A percentile compares a stretch with the other conserved stretches of the same genome.
Evolutionary conservation across 1,139 yeast genomes (phyloP).

Genomic region (Diutina catenulata): DNA sequence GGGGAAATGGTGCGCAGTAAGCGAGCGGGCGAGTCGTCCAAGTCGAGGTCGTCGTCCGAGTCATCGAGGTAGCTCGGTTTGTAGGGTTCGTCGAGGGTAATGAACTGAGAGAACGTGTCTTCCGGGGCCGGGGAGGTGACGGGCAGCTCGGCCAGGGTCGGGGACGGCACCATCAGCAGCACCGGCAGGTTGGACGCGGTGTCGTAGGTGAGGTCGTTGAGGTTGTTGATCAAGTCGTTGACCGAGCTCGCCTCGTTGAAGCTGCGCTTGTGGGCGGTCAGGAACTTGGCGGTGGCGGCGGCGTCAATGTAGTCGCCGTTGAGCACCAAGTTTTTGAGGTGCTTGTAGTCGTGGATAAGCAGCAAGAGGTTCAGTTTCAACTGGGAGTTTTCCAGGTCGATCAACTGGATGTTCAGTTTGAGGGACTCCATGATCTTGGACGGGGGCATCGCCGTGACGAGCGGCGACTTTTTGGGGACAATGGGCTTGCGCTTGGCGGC

Average conservation of each 20-base stretch:
- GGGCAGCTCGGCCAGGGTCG: slow-evolving; percentile 8
- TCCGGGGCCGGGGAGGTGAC: slow-evolving; percentile 11
- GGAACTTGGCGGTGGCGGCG: background rate
- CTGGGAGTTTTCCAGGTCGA: slow-evolving; percentile 1
- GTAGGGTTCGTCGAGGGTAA: slow-evolving; percentile 12
- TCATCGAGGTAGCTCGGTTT: slow-evolving; percentile 6
- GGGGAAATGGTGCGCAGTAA: slow-evolving; percentile 29
- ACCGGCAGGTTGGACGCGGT: slow-evolving; percentile 7
- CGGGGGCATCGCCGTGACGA: background rate
- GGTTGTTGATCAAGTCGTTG: slow-evolving; percentile 17
- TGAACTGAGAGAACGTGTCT: slow-evolving; percentile 13
- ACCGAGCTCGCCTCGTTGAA: slow-evolving; percentile 10
- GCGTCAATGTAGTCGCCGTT: slow-evolving; percentile 1
- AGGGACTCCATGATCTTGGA: background rate
- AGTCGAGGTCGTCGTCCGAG: slow-evolving; percentile 12
- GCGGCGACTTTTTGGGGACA: background rate
- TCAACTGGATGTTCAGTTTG: background rate
- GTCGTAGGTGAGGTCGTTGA: slow-evolving; percentile 17
- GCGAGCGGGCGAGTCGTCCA: slow-evolving; percentile 22
- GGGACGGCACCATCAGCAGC: slow-evolving; percentile 7
- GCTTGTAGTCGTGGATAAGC: background rate
- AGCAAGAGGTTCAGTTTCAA: background rate
- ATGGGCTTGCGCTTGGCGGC: slow-evolving; percentile 67
- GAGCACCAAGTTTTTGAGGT: background rate
- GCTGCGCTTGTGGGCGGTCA: background rate